These are phyloP conservation scores for Juncus effusus DNA, from an alignment of 176 grass and related monocot genomes.

Conservation along the genomic window DNA sequence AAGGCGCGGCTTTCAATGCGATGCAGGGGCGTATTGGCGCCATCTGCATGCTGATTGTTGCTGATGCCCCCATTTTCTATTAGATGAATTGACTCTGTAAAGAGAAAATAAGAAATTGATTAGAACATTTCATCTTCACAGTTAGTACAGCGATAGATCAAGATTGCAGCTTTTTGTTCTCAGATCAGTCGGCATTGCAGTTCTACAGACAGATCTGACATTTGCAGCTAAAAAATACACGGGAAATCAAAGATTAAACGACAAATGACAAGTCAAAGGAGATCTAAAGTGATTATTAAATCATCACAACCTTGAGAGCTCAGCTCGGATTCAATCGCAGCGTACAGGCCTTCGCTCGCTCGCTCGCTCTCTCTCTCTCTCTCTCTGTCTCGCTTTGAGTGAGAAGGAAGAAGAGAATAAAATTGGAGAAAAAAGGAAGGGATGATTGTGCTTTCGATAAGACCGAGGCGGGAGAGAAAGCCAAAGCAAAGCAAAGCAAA, in stretches of 20 bases:
- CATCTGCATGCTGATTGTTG: constrained; percentile 46
- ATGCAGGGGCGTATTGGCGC: constrained; percentile 26
- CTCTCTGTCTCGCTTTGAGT: neutral
- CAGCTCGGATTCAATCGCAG: constrained; percentile 6
- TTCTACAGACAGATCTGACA: neutral
- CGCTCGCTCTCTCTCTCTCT: neutral
- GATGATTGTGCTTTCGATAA: constrained; percentile 16
- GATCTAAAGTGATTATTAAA: neutral
- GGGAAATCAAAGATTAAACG: neutral
- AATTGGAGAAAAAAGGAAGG: neutral
- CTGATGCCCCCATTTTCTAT: constrained; percentile 45
- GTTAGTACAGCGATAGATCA: neutral
- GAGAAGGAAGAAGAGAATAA: constrained; percentile 5
- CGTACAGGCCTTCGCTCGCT: neutral
- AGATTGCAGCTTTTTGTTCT: neutral
- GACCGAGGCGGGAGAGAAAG: constrained; percentile 27
- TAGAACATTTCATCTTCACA: neutral
- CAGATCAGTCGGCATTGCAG: neutral
- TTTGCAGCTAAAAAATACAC: neutral
- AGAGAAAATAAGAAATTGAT: neutral
- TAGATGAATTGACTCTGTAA: constrained; percentile 1
- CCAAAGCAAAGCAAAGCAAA: neutral
- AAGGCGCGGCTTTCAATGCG: constrained; percentile 25
- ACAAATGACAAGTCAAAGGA: no score
- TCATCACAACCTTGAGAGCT: constrained; percentile 11